Conservation (phyloP, 1,284 basidiomycete species). For the Cryptococcus sp. region DNA sequence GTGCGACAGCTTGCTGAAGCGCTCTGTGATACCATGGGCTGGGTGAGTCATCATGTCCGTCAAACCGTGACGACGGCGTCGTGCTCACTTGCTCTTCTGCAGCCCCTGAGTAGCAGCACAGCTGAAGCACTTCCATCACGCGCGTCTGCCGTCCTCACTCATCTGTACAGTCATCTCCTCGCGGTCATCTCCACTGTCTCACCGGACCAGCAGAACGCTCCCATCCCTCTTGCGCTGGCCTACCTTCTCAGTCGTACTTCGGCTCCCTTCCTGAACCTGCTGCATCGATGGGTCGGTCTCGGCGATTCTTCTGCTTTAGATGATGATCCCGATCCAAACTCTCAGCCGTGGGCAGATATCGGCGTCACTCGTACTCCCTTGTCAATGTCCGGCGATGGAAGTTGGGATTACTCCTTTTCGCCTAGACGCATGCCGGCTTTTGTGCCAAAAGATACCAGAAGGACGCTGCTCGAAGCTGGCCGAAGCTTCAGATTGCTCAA, state of each 20-base stretch:
- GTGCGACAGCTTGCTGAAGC: conserved; percentile 23
- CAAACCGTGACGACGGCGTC: neutral
- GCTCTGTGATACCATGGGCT: conserved; percentile 38
- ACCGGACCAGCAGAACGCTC: conserved; percentile 8
- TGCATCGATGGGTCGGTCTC: conserved; percentile 48
- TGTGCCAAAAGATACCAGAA: conserved; percentile 33
- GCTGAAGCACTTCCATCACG: conserved; percentile 32
- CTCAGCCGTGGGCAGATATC: conserved; percentile 48
- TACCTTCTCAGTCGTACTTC: conserved; percentile 39
- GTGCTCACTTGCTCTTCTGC: neutral
- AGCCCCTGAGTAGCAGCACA: conserved; percentile 29
- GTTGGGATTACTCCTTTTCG: conserved; percentile 41
- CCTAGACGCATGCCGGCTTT: conserved; percentile 43
- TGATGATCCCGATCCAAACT: conserved; percentile 25
- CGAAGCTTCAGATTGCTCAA: conserved; percentile 39
- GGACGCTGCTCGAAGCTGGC: conserved; percentile 48
- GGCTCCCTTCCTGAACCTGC: conserved; percentile 32
- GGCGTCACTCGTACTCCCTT: conserved; percentile 36
- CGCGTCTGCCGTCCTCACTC: conserved; percentile 38
- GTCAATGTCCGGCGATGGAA: neutral
- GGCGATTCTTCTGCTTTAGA: conserved; percentile 22
- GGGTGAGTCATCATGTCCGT: conserved; percentile 25
- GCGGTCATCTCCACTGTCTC: conserved; percentile 29
- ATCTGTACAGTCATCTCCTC: conserved; percentile 40
- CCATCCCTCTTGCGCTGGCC: conserved; percentile 29